Evolutionary conservation across 352 stramenopile genomes (phyloP), one percentile per base, ranked within the genome.

Genomic region (Phytophthora pini): DNA sequence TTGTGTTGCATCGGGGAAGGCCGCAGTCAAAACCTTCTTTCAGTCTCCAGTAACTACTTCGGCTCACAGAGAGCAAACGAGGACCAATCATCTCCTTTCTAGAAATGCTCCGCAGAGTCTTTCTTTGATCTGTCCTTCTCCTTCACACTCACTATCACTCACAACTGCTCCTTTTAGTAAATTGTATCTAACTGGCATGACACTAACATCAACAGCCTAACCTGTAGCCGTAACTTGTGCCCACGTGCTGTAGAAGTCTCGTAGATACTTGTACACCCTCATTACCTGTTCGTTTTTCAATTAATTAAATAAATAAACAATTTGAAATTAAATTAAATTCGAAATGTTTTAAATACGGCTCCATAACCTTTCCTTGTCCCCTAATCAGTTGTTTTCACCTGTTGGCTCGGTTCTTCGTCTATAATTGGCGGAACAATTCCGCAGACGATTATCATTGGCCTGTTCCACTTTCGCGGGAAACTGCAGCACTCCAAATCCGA

Each of bases 391-490:
- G 13, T 66, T 63, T 78, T 71, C 57, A n/a, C 43, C 60, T 24
- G 26, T 40, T 26, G 65, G 46, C 40, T 75, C 69, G 50, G 17
- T 58, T 50, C 0, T 3, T 31, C 1, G 2, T 31, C 41, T 61
- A 38, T 62, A 31, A 82, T 82, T 82, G 70, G 70, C 53, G 74
- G 74, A 79, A 61, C 56, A 32, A 56, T 32, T 4, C 6, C 10
- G 0, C 1, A 39, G n/a, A 15, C 4, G 9, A 15, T 4, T 58
- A 10, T 38, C 31, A 72, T 80, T 80, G 72, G 72, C 10, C 2
- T 9, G 20, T 17, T 56, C 39, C 5, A n/a, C 43, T 62, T 68
- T 65, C 48, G 47, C 45, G 62, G 56, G 56, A 72, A 68, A 63
- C 51, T 50, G 24, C 22, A 22, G n/a, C 15, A 39, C 34, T 59